Conservation (phyloP, 495 filamentous ascomycete genomes). For the Penicillium macrosclerotiorum region DNA sequence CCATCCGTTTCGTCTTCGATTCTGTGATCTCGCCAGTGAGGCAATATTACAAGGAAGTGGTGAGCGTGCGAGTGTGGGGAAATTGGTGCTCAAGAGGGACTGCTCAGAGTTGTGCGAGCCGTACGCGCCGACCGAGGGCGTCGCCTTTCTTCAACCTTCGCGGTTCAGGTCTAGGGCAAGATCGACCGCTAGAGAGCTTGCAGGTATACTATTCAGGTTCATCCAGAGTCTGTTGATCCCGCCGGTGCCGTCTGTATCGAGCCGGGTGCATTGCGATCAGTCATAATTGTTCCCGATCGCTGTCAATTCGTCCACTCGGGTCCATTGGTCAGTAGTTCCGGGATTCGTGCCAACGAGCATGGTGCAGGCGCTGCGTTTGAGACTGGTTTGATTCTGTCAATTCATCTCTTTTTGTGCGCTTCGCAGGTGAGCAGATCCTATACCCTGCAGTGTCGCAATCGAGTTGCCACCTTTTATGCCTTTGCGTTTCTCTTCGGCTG, state of each 20-base stretch:
- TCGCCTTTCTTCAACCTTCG: background rate
- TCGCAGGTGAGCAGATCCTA: constrained; percentile 35
- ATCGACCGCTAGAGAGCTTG: too few relatives aligned
- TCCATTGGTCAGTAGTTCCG: constrained; percentile 12
- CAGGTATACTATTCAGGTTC: background rate
- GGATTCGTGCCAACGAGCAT: constrained; percentile 34
- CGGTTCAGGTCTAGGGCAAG: background rate
- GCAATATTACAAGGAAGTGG: too few relatives aligned
- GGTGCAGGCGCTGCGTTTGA: constrained; percentile 33
- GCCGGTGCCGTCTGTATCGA: background rate
- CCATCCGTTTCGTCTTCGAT: background rate
- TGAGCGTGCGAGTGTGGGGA: too few relatives aligned
- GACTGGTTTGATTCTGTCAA: constrained; percentile 15
- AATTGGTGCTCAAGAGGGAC: too few relatives aligned
- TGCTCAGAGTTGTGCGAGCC: too few relatives aligned
- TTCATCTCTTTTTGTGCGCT: constrained; percentile 29
- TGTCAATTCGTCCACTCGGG: too few relatives aligned
- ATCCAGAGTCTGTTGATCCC: too few relatives aligned
- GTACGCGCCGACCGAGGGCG: too few relatives aligned
- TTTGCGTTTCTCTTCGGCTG: too few relatives aligned
- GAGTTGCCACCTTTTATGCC: too few relatives aligned
- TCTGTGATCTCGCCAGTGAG: too few relatives aligned
- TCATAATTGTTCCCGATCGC: background rate
- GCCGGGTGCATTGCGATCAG: background rate
- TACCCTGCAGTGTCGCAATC: too few relatives aligned